Percentiles rank a stretch among this genome's conserved stretches.
Evolutionary conservation across 2,329 filamentous ascomycete genomes (phyloP).

Genomic region (Alternaria infectoria): DNA sequence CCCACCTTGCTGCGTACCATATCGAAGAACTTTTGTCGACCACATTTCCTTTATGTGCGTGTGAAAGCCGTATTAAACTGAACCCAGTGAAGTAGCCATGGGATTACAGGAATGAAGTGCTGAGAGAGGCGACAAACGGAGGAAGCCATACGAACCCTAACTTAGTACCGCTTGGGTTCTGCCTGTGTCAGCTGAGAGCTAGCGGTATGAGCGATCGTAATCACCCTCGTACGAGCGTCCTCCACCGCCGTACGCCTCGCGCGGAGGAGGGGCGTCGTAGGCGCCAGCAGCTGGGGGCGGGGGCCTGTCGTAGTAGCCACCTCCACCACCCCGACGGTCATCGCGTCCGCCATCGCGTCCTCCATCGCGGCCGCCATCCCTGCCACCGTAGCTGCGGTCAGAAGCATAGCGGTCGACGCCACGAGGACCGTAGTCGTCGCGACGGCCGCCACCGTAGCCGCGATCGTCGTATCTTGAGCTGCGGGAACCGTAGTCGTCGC

Average conservation of each 20-base stretch:
- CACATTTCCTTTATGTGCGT: conserved; percentile 40
- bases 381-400: conserved; percentile 61
- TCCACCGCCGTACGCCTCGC: conserved; percentile 46
- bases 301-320: conserved; percentile 62
- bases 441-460: conserved; percentile 64
- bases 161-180: conserved; percentile 49
- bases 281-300: conserved; percentile 49
- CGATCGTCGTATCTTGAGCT: conserved; percentile 49
- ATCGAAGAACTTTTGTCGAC: conserved; percentile 50
- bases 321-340: conserved; percentile 62
- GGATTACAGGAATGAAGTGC: conserved; percentile 44
- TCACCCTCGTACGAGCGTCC: conserved; percentile 52
- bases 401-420: conserved; percentile 65
- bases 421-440: conserved; percentile 48
- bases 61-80: conserved; percentile 48
- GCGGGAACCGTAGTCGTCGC: conserved; percentile 56
- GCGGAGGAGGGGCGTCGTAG: conserved; percentile 47
- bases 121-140: conserved; percentile 34
- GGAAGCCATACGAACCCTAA: conserved; percentile 32
- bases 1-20: conserved; percentile 44
- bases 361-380: conserved; percentile 58
- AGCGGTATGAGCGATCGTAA: conserved; percentile 54
- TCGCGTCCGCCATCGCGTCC: conserved; percentile 53
- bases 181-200: conserved; percentile 40
- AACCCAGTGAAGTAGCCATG: conserved; percentile 44